phyloP scores from a whole-genome alignment of 495 filamentous ascomycete species.

The Tuber borchii region DNA sequence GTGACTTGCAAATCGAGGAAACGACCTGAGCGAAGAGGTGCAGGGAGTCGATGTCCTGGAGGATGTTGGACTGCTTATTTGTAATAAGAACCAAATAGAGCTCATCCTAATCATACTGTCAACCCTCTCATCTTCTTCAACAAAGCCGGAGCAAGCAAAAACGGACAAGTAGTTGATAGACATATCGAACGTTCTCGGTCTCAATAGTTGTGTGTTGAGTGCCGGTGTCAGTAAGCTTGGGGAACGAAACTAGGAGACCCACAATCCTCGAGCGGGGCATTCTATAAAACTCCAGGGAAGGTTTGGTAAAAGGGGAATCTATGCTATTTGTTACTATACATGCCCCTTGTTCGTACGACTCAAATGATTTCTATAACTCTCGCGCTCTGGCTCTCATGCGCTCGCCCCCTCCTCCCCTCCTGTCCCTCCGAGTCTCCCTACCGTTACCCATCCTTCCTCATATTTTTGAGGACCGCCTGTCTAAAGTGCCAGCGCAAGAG shows the following conservation, averaged over 20 bases:
- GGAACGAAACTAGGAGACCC: slow-evolving; percentile 90
- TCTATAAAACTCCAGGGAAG: slow-evolving; percentile 23
- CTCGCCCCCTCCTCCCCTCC: no score
- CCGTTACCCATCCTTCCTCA: no score
- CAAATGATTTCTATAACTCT: no score
- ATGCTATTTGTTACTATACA: no score
- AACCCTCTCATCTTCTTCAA: slow-evolving; percentile 5
- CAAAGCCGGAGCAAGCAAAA: slow-evolving; percentile 11
- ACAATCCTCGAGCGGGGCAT: slow-evolving; percentile 94
- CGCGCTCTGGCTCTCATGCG: no score
- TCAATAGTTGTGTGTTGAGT: slow-evolving; percentile 97
- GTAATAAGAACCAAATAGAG: slow-evolving; percentile 99
- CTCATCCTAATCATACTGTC: slow-evolving; percentile 58
- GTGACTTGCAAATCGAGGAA: slow-evolving; percentile 85
- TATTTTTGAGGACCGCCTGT: no score
- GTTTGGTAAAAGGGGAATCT: no score
- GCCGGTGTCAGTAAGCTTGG: slow-evolving; percentile 87
- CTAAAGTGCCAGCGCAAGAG: no score
- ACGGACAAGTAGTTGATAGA: slow-evolving; percentile 77
- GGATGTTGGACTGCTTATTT: slow-evolving; percentile 97
- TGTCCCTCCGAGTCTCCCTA: no score
- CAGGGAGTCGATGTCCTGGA: slow-evolving; percentile 96
- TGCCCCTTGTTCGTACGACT: no score
- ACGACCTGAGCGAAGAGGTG: slow-evolving; percentile 97
- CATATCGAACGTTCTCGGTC: slow-evolving; percentile 98